Evolutionary conservation across 371 early-diverging fungal species (phyloP), one percentile per base, ranked within the genome.

Genomic region (Mucor indicus): DNA sequence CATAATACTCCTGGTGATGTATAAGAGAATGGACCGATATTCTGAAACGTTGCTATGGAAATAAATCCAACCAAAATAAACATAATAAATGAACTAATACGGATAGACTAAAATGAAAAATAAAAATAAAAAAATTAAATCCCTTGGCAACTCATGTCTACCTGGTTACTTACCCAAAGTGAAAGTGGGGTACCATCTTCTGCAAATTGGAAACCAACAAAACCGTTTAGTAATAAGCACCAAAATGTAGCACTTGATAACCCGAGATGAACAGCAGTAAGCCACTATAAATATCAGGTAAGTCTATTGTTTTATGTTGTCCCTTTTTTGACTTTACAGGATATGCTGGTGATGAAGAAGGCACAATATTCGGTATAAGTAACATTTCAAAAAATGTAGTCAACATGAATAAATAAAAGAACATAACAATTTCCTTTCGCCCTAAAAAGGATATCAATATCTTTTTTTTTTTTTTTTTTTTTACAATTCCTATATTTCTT

Each of bases 121-220:
- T 30, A 24, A 20, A n/a, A 39, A 48, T 21, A 20, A 13, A 44
- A 37, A 37, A 27, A 27, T 40, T n/a, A n/a, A 11, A 27, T 27
- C 11, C 11, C 11, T 27, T 27, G 29, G 5, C 11, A 7, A 11
- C 11, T 27, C 11, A 7, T 27, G 5, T 7, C 11, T 11, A n/a
- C n/a, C n/a, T n/a, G n/a, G n/a, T n/a, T 40, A 44, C 55, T 61
- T 66, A 74, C 72, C 75, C 77, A 77, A 38, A 79, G 50, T 38
- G 75, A 72, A 49, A 70, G 62, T n/a, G 81, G 78, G 16, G 93
- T 93, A 19, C 95, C 95, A 69, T 95, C 95, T 64, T 95, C 94
- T 7, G 86, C 80, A 79, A 91, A 93, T 69, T 93, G 93, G 74
- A 91, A 92, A 13, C 90, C 90, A 23, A 95, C 85, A 48, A 93